phyloP scores from a whole-genome alignment of 805 yeast genomes.

The Clavispora santaluciae region DNA sequence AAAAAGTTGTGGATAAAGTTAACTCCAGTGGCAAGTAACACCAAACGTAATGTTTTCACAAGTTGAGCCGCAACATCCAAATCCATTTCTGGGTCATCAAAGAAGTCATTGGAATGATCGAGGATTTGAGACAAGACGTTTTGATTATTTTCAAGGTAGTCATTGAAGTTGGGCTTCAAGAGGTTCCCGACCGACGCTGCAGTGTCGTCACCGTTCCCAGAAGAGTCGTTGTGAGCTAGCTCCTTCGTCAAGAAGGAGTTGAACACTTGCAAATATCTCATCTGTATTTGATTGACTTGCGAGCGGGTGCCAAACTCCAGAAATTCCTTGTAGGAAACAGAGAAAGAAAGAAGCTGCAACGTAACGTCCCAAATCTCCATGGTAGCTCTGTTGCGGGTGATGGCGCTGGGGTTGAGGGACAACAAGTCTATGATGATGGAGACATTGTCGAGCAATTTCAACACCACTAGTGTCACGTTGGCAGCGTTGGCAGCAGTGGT shows the following conservation, averaged over 20 bases:
- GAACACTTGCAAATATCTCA: slow-evolving; percentile 36
- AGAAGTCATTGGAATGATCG: slow-evolving; percentile 30
- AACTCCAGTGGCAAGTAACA: slow-evolving; percentile 37
- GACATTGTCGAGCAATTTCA: slow-evolving; percentile 29
- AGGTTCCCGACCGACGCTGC: slow-evolving; percentile 16
- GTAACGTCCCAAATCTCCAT: slow-evolving; percentile 42
- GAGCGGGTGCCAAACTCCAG: slow-evolving; percentile 9
- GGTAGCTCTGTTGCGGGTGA: slow-evolving; percentile 40
- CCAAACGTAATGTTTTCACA: slow-evolving; percentile 18
- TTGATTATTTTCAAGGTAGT: slow-evolving; percentile 37
- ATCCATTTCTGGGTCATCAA: slow-evolving; percentile 18
- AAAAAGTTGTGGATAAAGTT: slow-evolving; percentile 43
- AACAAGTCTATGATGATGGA: slow-evolving; percentile 26
- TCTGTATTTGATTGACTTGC: slow-evolving; percentile 31
- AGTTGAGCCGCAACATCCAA: slow-evolving; percentile 11
- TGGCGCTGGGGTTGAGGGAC: slow-evolving; percentile 29
- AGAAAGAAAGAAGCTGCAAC: slow-evolving; percentile 26
- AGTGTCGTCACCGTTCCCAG: slow-evolving; percentile 8
- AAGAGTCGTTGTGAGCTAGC: slow-evolving; percentile 11
- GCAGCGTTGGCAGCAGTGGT: slow-evolving; percentile 5
- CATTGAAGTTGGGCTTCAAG: slow-evolving; percentile 37
- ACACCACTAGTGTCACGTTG: slow-evolving; percentile 17
- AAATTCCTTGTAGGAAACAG: slow-evolving; percentile 9
- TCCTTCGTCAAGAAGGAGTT: slow-evolving; percentile 32
- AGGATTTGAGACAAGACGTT: slow-evolving; percentile 40